Evolutionary conservation across 257 asterid genomes (phyloP).

Genomic region (Avicennia marina): DNA sequence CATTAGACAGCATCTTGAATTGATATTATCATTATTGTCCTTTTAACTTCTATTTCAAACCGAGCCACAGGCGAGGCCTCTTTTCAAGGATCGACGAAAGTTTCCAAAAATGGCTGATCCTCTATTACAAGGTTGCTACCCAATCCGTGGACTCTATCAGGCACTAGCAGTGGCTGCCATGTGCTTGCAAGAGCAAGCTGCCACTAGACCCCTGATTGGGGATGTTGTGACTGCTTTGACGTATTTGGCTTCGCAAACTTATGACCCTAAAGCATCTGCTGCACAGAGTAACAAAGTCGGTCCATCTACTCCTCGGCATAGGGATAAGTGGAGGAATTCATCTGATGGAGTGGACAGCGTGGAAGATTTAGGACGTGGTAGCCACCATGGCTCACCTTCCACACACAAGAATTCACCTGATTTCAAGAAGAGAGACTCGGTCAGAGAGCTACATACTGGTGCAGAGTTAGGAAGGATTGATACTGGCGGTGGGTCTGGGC

Average conservation of each 20-base stretch:
- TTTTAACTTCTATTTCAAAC: constrained; percentile 1
- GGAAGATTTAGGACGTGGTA: constrained; percentile 37
- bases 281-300: constrained; percentile 44
- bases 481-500: constrained; percentile 52
- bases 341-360: constrained; percentile 44
- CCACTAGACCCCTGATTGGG: constrained; percentile 80
- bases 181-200: constrained; percentile 98
- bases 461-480: constrained; percentile 20
- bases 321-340: constrained; percentile 51
- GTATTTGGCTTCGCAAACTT: constrained; percentile 70
- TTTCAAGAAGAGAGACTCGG: constrained; percentile 36
- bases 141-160: constrained; percentile 83
- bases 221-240: constrained; percentile 87
- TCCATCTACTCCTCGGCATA: constrained; percentile 61
- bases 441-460: constrained; percentile 25
- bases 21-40: background rate
- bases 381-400: constrained; percentile 49
- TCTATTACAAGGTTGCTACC: constrained; percentile 74
- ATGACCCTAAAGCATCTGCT: constrained; percentile 53
- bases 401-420: constrained; percentile 47
- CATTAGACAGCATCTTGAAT: background rate
- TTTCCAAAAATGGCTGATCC: constrained; percentile 94
- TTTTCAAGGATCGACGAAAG: constrained; percentile 77
- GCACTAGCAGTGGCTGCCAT: constrained; percentile 96
- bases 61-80: constrained; percentile 75